Conservation (phyloP, 129 eudicot genomes). For the Deinandra increscens region DNA sequence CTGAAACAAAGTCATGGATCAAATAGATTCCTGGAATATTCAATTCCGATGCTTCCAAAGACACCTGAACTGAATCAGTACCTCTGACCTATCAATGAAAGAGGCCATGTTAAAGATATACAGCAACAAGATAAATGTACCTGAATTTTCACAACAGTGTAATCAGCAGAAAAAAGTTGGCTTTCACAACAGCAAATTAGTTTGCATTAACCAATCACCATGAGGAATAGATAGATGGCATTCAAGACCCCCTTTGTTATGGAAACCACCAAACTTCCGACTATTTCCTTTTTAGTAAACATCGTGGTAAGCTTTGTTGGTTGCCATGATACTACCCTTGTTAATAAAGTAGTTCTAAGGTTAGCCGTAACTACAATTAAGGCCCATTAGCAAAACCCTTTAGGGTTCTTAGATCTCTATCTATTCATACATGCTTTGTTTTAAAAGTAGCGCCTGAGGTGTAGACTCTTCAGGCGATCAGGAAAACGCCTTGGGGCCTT, state of each 20-base stretch:
- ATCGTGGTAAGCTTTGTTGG: neutral
- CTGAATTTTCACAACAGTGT: constrained; percentile 11
- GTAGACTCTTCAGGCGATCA: too few relatives aligned
- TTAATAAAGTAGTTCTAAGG: neutral
- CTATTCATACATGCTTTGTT: too few relatives aligned
- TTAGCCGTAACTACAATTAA: too few relatives aligned
- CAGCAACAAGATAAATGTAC: neutral
- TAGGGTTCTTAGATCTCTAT: too few relatives aligned
- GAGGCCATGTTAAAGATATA: constrained; percentile 1
- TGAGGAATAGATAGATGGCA: neutral
- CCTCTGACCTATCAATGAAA: constrained; percentile 40
- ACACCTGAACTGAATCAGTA: constrained; percentile 51
- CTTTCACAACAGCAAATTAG: neutral
- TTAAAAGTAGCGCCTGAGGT: too few relatives aligned
- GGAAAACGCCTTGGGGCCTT: too few relatives aligned
- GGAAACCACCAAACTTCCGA: neutral
- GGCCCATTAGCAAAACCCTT: too few relatives aligned
- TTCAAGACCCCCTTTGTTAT: neutral
- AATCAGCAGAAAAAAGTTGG: neutral
- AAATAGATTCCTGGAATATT: constrained; percentile 81
- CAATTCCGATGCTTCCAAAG: constrained; percentile 64
- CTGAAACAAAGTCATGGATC: constrained; percentile 73
- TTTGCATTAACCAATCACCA: neutral
- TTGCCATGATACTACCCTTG: neutral
- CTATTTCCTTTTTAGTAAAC: neutral